A percentile compares a stretch with the other conserved stretches of the same genome.
Evolutionary conservation across 208 protist genomes (phyloP).

Genomic region (Leishmania turanica): DNA sequence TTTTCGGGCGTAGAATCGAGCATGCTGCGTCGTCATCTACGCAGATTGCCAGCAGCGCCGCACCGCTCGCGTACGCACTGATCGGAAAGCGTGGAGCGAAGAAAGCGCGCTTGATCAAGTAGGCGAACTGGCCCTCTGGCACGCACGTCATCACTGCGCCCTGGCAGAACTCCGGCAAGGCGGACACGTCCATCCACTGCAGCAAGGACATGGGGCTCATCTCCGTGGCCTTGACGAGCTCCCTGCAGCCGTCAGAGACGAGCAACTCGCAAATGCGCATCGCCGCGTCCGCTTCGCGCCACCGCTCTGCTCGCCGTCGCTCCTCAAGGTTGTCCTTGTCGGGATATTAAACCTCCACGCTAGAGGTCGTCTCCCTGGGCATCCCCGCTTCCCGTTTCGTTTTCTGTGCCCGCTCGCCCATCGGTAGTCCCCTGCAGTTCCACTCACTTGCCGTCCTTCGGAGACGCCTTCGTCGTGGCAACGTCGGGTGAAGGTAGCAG

Average conservation of each 20-base stretch:
- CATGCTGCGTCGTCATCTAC: constrained; percentile 52
- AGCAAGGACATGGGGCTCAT: constrained; percentile 43
- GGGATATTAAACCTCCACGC: not conserved
- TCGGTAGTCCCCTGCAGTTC: not conserved
- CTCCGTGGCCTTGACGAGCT: constrained; percentile 46
- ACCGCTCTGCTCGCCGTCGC: not conserved
- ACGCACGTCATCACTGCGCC: constrained; percentile 22
- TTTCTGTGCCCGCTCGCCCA: not conserved
- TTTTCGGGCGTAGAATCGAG: constrained; percentile 40
- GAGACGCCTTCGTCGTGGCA: not conserved
- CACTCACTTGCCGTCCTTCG: not conserved
- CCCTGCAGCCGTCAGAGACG: constrained; percentile 24
- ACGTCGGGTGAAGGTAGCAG: not conserved
- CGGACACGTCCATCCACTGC: constrained; percentile 55
- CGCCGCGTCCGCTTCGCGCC: constrained; percentile 25
- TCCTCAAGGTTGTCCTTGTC: not conserved
- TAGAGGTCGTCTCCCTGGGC: too few relatives aligned
- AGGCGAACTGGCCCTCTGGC: constrained; percentile 45
- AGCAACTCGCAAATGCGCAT: constrained; percentile 38
- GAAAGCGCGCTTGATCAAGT: constrained; percentile 38
- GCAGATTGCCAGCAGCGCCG: constrained; percentile 44
- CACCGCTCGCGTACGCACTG: constrained; percentile 34
- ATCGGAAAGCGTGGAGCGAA: constrained; percentile 31
- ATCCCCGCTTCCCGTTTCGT: not conserved
- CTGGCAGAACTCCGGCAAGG: constrained; percentile 26